Base-by-base conservation (phyloP, 495 filamentous ascomycete species). In the Penicillium coprophilum region DNA sequence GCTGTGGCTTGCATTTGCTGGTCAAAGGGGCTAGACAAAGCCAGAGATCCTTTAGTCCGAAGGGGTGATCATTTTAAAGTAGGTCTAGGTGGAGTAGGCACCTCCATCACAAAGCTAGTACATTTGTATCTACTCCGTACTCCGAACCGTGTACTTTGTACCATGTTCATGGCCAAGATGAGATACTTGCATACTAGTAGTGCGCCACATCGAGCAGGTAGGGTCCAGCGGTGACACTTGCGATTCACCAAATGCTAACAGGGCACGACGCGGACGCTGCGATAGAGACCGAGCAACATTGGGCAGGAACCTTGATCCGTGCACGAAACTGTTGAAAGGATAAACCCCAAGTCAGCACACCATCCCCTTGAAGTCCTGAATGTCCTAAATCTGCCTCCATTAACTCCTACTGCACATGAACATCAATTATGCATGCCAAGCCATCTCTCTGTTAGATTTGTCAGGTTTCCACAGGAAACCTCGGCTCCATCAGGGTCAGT, bases 291-390 rank as follows among this genome's bases (percentile, higher is more conserved):
- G 31, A 27, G 17, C 47, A 11, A 58, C 56, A 46, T 53, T 39
- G 47, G 53, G 45, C 46, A 50, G 41, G 3, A 19, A 10, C 23
- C 41, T 53, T 55, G 58, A 63, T 59, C 65, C 58, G 65, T 68
- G 65, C 59, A 59, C 65, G 38, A 19, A 57, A 68, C 65, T 68
- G 66, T 66, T 68, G 62, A 48, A 56, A 53, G 36, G n/a, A 50
- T 36, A 36, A 50, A 27, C 47, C 24, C 20, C 31, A 12, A 4
- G 15, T 19, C 11, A 48, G 9, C n/a, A 41, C n/a, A 21, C 34
- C 38, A 31, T 52, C n/a, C 0, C 9, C 17, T 52, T 43, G 34
- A 30, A 5, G 21, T 38, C 39, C 19, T 15, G 20, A 24, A 0
- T 21, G n/a, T n/a, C n/a, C 34, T 50, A 23, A 13, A 56, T 28